Percentiles rank a stretch among this genome's conserved stretches.
Evolutionary conservation across 2,329 filamentous ascomycete species (phyloP).

Genomic region (Xylaria sp.): DNA sequence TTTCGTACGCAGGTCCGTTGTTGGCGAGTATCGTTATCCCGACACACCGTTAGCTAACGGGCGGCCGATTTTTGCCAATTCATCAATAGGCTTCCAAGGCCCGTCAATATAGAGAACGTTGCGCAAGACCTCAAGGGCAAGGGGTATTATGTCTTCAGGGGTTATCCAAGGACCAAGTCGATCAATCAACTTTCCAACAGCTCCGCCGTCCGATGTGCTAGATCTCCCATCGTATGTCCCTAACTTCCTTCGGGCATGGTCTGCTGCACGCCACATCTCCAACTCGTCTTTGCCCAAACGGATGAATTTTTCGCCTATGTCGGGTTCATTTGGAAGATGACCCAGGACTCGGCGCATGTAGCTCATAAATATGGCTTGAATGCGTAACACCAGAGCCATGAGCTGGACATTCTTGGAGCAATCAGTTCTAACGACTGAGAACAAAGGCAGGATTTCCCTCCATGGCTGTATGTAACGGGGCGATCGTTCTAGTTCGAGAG

Average conservation of each 20-base stretch:
- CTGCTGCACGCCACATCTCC: slow-evolving; percentile 46
- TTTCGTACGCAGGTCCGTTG: slow-evolving; percentile 4
- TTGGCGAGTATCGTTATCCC: slow-evolving; percentile 14
- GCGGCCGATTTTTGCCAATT: slow-evolving; percentile 42
- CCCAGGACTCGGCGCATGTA: slow-evolving; percentile 43
- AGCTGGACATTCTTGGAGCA: slow-evolving; percentile 40
- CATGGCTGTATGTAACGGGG: slow-evolving; percentile 51
- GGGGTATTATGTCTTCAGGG: slow-evolving; percentile 45
- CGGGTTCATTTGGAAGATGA: slow-evolving; percentile 40
- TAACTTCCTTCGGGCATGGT: slow-evolving; percentile 41
- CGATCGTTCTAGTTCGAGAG: slow-evolving; percentile 57
- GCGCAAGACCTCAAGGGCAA: slow-evolving; percentile 46
- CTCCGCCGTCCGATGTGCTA: slow-evolving; percentile 44
- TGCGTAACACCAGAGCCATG: slow-evolving; percentile 45
- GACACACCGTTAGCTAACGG: slow-evolving; percentile 40
- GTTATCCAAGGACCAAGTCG: slow-evolving; percentile 48
- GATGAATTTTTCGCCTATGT: slow-evolving; percentile 39
- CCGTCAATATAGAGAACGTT: slow-evolving; percentile 42
- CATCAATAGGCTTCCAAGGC: slow-evolving; percentile 46
- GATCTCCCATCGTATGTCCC: slow-evolving; percentile 42
- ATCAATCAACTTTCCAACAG: slow-evolving; percentile 48
- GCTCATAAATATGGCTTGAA: slow-evolving; percentile 46
- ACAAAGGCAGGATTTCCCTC: slow-evolving; percentile 43
- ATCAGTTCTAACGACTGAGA: slow-evolving; percentile 43
- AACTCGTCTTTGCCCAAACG: slow-evolving; percentile 44